Evolutionary conservation across 164 flowering plant genomes (phyloP).

Genomic region (Euptelea pleiosperma): DNA sequence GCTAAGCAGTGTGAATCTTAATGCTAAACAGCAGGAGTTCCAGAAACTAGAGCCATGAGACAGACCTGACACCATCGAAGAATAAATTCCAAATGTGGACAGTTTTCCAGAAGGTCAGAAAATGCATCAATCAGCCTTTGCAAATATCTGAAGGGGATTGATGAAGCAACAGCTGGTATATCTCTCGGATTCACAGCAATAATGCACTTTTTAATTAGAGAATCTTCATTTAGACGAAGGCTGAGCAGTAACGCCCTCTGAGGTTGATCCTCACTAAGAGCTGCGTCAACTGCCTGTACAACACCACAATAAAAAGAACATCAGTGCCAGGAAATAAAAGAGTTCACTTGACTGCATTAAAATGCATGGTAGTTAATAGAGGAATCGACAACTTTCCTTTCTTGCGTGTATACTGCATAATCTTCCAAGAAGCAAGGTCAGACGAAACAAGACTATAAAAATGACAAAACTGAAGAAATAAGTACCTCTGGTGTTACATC

Average conservation of each 20-base stretch:
- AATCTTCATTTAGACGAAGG: conserved; percentile 84
- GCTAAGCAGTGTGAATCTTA: too few relatives aligned
- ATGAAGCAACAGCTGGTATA: conserved; percentile 62
- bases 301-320: conserved; percentile 8
- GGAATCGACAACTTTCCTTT: not conserved
- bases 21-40: not conserved
- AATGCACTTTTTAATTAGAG: conserved; percentile 70
- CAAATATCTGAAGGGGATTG: conserved; percentile 71
- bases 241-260: conserved; percentile 74
- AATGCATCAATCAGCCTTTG: conserved; percentile 79
- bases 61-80: conserved; percentile 89
- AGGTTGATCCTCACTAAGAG: conserved; percentile 58
- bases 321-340: not conserved
- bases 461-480: not conserved
- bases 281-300: conserved; percentile 75
- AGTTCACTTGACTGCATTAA: too few relatives aligned
- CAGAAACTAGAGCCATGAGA: conserved; percentile 3
- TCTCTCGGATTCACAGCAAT: conserved; percentile 65
- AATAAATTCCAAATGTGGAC: conserved; percentile 82
- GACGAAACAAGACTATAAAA: not conserved
- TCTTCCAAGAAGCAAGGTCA: not conserved
- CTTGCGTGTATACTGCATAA: not conserved
- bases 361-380: not conserved
- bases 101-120: conserved; percentile 75
- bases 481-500: conserved; percentile 95